Evolutionary conservation across 345 rosid species (phyloP).

Genomic region (Acer yangbiense): DNA sequence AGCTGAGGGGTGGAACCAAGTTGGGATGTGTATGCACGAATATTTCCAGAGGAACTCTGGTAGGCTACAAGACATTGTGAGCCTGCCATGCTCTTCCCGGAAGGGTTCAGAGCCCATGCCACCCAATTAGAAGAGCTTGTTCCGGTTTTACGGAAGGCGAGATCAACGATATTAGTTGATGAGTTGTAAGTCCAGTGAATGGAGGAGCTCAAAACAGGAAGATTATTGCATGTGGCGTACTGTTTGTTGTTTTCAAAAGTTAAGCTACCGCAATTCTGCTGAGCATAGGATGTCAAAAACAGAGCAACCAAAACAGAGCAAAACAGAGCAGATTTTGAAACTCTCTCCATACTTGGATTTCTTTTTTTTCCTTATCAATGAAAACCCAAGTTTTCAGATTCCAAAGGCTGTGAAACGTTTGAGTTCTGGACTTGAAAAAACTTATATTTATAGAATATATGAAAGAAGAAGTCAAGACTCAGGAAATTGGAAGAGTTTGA

Average conservation of each 20-base stretch:
- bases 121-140: conserved; percentile 50
- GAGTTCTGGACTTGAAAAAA: not conserved
- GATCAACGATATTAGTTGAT: conserved; percentile 40
- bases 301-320: conserved; percentile 20
- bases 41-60: conserved; percentile 38
- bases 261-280: conserved; percentile 40
- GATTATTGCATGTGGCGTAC: conserved; percentile 41
- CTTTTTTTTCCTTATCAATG: no score
- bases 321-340: conserved; percentile 12
- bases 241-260: conserved; percentile 35
- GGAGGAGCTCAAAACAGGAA: conserved; percentile 48
- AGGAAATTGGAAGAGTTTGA: not conserved
- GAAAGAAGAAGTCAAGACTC: not conserved
- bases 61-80: conserved; percentile 69
- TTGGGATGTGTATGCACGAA: conserved; percentile 41
- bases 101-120: conserved; percentile 75
- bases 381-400: not conserved
- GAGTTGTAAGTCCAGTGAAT: conserved; percentile 66
- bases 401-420: not conserved
- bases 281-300: conserved; percentile 31
- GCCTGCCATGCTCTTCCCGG: conserved; percentile 37
- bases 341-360: conserved; percentile 19
- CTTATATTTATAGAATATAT: not conserved
- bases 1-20: no score
- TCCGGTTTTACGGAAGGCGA: conserved; percentile 59